Conservation (phyloP, 2,329 filamentous ascomycete species). For the Fusarium stilboides region DNA sequence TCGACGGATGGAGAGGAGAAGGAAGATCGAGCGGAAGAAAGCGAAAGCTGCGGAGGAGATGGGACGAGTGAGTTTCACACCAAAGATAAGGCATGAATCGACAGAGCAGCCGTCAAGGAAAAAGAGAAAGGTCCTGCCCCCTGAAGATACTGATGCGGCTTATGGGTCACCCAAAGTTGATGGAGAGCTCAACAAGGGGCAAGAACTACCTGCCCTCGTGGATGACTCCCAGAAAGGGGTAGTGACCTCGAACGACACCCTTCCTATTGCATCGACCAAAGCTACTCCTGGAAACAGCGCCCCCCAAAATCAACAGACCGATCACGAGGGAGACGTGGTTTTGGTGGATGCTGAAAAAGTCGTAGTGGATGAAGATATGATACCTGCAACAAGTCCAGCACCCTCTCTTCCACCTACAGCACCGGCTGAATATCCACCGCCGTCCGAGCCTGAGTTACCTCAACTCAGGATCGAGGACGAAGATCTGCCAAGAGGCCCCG, state of each 20-base stretch:
- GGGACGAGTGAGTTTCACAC: conserved; percentile 58
- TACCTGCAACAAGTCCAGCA: conserved; percentile 58
- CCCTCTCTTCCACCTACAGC: conserved; percentile 49
- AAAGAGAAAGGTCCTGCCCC: conserved; percentile 42
- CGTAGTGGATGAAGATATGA: conserved; percentile 54
- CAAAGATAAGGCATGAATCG: conserved; percentile 41
- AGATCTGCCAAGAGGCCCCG: conserved; percentile 12
- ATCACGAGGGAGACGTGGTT: conserved; percentile 25
- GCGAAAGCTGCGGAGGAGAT: conserved; percentile 60
- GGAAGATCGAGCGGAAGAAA: conserved; percentile 57
- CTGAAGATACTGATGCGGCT: not conserved
- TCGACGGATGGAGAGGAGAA: conserved; percentile 54
- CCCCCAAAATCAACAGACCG: conserved; percentile 16
- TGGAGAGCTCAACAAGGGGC: conserved; percentile 14
- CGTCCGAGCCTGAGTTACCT: conserved; percentile 56
- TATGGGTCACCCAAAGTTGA: not conserved
- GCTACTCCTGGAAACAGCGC: conserved; percentile 52
- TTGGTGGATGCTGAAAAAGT: conserved; percentile 35
- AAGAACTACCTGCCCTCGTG: conserved; percentile 38
- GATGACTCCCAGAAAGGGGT: conserved; percentile 48
- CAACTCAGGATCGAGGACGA: conserved; percentile 48
- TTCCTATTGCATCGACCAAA: conserved; percentile 52
- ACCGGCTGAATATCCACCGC: conserved; percentile 36
- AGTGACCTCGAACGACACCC: conserved; percentile 46
- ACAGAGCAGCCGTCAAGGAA: conserved; percentile 49